Conservation (phyloP, 768 basidiomycete species). For the Rhizopogon salebrosus region DNA sequence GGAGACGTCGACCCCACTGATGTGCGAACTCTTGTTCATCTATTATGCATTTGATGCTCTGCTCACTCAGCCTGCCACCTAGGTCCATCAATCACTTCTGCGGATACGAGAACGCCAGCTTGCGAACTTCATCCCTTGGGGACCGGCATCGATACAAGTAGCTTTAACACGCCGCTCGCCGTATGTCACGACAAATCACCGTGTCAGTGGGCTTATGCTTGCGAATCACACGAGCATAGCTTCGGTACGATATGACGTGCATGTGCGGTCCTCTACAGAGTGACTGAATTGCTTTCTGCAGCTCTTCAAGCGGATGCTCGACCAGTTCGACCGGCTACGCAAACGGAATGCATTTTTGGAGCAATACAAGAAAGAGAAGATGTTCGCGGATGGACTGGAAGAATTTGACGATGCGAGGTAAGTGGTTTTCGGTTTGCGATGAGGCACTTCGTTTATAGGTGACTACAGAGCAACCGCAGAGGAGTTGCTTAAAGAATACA, state of each 20-base stretch:
- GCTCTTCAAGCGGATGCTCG: slow-evolving; percentile 94
- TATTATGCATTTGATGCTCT: background rate
- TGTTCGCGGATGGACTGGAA: slow-evolving; percentile 89
- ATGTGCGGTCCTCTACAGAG: background rate
- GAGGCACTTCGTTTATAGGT: background rate
- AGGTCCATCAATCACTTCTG: slow-evolving; percentile 97
- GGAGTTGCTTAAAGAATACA: slow-evolving; percentile 88
- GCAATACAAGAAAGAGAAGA: slow-evolving; percentile 95
- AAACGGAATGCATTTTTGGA: slow-evolving; percentile 94
- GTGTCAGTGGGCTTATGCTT: slow-evolving; percentile 97
- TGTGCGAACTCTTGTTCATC: slow-evolving; percentile 36
- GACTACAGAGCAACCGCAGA: slow-evolving; percentile 70
- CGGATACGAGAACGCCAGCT: slow-evolving; percentile 95
- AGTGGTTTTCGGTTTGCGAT: slow-evolving; percentile 8
- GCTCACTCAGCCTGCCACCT: background rate
- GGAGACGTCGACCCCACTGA: slow-evolving; percentile 98
- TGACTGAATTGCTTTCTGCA: slow-evolving; percentile 24
- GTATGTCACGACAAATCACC: slow-evolving; percentile 82
- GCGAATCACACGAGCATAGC: slow-evolving; percentile 99
- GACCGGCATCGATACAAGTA: slow-evolving; percentile 96
- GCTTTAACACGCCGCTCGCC: slow-evolving; percentile 89
- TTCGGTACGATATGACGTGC: slow-evolving; percentile 50
- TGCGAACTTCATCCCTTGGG: slow-evolving; percentile 99
- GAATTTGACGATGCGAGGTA: slow-evolving; percentile 98
- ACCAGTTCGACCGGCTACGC: slow-evolving; percentile 86